phyloP scores from a whole-genome alignment of 2,329 filamentous ascomycete genomes.

The Geoglossum cookeanum region DNA sequence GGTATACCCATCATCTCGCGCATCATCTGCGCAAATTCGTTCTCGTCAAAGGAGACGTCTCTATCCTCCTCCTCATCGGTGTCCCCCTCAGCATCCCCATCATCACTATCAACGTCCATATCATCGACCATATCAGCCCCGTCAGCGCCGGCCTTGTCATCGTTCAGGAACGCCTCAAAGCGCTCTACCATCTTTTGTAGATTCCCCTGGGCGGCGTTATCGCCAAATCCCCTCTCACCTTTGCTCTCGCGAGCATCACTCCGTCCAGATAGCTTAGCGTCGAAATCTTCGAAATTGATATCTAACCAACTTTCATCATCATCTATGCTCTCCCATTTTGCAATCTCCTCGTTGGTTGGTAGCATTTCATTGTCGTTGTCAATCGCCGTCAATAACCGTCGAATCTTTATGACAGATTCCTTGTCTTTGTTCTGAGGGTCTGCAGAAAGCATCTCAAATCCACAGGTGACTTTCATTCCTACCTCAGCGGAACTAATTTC shows the following conservation, averaged over 20 bases:
- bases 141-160: conserved; percentile 62
- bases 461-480: conserved; percentile 79
- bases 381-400: conserved; percentile 56
- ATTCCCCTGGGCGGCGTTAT: conserved; percentile 30
- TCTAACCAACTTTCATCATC: conserved; percentile 86
- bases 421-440: conserved; percentile 50
- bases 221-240: conserved; percentile 23
- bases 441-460: conserved; percentile 70
- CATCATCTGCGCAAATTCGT: conserved; percentile 75
- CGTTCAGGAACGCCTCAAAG: conserved; percentile 84
- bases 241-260: conserved; percentile 20
- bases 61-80: conserved; percentile 50
- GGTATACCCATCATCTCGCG: conserved; percentile 70
- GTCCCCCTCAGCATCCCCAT: conserved; percentile 31
- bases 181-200: conserved; percentile 78
- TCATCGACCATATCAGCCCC: conserved; percentile 52
- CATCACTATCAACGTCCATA: conserved; percentile 39
- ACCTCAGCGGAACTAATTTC: conserved; percentile 33
- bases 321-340: conserved; percentile 46
- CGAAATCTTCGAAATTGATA: conserved; percentile 78
- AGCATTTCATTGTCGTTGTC: conserved; percentile 50
- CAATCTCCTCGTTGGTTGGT: conserved; percentile 56
- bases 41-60: conserved; percentile 64
- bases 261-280: conserved; percentile 50
- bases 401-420: conserved; percentile 52